phyloP scores from a whole-genome alignment of 352 stramenopile genomes.

The Hyaloperonospora arabidopsidis region DNA sequence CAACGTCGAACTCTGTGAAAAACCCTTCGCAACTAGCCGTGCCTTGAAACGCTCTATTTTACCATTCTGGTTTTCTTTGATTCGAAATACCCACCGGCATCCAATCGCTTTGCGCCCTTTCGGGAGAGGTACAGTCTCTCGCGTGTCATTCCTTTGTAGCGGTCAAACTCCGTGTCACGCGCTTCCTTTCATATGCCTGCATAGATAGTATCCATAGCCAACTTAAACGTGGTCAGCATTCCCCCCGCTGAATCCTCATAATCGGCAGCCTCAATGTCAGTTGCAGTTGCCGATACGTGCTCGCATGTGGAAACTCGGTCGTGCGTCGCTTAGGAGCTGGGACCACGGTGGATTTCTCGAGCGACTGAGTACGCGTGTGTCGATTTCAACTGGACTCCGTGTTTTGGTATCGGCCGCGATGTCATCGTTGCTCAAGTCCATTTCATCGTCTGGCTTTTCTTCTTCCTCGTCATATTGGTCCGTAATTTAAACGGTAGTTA shows the following conservation, averaged over 20 bases:
- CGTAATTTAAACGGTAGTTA: background rate
- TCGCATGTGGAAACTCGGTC: background rate
- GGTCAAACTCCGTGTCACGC: conserved; percentile 1
- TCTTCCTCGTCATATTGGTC: background rate
- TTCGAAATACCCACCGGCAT: background rate
- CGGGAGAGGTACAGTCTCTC: conserved; percentile 5
- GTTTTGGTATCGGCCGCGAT: background rate
- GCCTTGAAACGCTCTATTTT: background rate
- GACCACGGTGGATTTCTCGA: background rate
- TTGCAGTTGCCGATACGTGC: no score
- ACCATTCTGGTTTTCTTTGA: no score
- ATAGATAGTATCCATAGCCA: conserved; percentile 10
- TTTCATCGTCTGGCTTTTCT: background rate
- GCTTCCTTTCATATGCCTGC: conserved; percentile 13
- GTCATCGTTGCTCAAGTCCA: background rate
- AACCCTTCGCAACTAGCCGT: background rate
- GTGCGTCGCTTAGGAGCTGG: background rate
- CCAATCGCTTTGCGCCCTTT: conserved; percentile 2
- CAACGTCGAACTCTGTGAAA: background rate
- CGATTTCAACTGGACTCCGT: background rate
- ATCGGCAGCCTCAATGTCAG: conserved; percentile 1
- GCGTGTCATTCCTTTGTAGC: background rate
- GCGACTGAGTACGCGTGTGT: background rate
- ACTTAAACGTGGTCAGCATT: conserved; percentile 15
- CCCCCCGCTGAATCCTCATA: conserved; percentile 20